Conservation (phyloP, 108 stramenopile species). For the Licmophora abbreviata region DNA sequence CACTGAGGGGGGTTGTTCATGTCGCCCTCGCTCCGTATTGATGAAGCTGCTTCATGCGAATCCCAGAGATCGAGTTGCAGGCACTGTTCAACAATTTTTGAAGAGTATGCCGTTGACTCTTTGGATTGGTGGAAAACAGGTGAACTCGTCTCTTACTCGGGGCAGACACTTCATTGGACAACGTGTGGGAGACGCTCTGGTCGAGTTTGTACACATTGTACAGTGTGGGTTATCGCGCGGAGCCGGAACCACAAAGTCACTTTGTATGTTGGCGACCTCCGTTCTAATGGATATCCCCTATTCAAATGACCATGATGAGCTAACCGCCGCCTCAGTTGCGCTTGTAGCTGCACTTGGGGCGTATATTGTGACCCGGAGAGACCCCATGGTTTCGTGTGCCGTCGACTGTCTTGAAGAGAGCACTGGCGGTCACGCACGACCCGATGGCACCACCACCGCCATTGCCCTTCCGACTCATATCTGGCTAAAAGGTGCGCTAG, state of each 20-base stretch:
- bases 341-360: no score
- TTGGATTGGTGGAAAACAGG: not conserved
- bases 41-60: not conserved
- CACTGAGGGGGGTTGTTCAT: not conserved
- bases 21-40: not conserved
- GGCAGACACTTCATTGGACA: constrained; percentile 1
- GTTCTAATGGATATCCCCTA: constrained; percentile 1
- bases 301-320: not conserved
- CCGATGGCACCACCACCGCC: no score
- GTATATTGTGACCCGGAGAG: no score
- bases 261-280: not conserved
- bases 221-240: constrained; percentile 1
- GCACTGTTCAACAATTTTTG: constrained; percentile 1
- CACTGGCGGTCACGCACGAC: no score
- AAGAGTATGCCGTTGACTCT: not conserved
- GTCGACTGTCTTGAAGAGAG: no score
- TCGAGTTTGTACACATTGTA: not conserved
- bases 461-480: no score
- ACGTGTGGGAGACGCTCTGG: not conserved
- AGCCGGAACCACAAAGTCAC: not conserved
- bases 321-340: no score
- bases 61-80: no score
- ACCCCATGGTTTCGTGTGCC: no score
- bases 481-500: no score
- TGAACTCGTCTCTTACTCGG: no score